Evolutionary conservation across 495 filamentous ascomycete genomes (phyloP).

Genomic region (Penicillium lagena): DNA sequence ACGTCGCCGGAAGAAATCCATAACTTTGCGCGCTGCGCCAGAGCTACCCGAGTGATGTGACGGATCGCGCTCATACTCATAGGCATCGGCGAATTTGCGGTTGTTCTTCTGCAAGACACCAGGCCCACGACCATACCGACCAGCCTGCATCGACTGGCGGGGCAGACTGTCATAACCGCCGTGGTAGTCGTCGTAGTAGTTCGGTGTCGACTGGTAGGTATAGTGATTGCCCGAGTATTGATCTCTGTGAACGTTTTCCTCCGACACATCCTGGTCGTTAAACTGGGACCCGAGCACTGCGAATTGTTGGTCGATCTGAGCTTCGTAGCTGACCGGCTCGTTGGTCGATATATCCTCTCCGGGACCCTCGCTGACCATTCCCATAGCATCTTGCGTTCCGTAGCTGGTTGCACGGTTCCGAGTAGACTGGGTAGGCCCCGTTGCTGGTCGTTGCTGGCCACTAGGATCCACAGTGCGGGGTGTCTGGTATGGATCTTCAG

Average conservation of each 20-base stretch:
- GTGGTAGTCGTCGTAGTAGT: constrained; percentile 40
- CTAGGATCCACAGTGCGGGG: constrained; percentile 20
- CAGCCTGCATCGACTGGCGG: constrained; percentile 35
- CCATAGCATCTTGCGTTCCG: constrained; percentile 30
- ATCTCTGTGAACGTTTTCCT: constrained; percentile 30
- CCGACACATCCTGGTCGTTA: constrained; percentile 24
- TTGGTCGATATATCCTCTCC: constrained; percentile 21
- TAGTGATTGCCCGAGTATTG: constrained; percentile 32
- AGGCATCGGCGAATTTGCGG: constrained; percentile 83
- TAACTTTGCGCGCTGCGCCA: constrained; percentile 82
- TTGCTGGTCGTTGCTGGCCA: constrained; percentile 27
- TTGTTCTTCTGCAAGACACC: constrained; percentile 75
- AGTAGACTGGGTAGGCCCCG: constrained; percentile 15
- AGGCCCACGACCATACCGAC: constrained; percentile 38
- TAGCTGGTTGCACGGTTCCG: constrained; percentile 27
- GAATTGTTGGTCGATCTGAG: constrained; percentile 41
- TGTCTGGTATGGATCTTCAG: constrained; percentile 29
- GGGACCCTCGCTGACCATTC: constrained; percentile 24
- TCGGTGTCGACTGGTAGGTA: constrained; percentile 36
- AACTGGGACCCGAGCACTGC: constrained; percentile 33
- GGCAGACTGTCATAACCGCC: constrained; percentile 31
- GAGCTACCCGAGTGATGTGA: constrained; percentile 72
- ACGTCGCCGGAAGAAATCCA: constrained; percentile 93
- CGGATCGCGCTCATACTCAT: constrained; percentile 64
- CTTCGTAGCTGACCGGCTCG: constrained; percentile 33